Evolutionary conservation across 2,329 filamentous ascomycete genomes (phyloP), one percentile per base, ranked within the genome.

Genomic region (Ceratocystiopsis brevicomis): DNA sequence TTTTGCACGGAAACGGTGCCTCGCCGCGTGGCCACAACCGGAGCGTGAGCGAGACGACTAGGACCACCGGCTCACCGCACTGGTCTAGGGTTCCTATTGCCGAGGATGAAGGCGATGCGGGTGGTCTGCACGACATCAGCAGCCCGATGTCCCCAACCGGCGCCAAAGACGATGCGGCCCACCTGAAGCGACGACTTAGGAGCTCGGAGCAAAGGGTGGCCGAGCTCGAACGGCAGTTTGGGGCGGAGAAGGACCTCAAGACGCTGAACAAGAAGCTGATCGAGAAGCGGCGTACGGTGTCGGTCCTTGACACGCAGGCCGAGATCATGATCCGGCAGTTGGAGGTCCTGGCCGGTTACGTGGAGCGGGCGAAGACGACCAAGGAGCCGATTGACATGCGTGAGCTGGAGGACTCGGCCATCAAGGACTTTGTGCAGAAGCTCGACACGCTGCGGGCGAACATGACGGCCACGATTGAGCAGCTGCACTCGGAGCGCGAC

Each of bases 201-300:
- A 81, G 76, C 49, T 85, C 81, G 10, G 84, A 93, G 53, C 80
- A 88, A 56, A 74, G 79, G 47, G 85, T 95, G 43, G 76, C 83
- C 2, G 87, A 95, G 60, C 73, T 98, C 42, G 81, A 88, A 58
- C 70, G 77, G n/a, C 79, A 85, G 50, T 83, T 84, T 53, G 68
- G 62, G 40, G 70, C 68, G 3, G 74, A 77, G 49, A 75, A 75
- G 51, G 72, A 76, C 45, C 58, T 78, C 19, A 81, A 81, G 60
- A 80, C 78, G 52, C 76, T 92, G 30, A 92, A 92, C 59, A 86
- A 81, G 52, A 88, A 87, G 56, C 66, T 96, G 19, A 71, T 82
- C 34, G 87, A 96, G 60, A 96, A 96, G 65, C 73, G 90, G 46
- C 94, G 92, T 54, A 96, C 90, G 0, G 90, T 98, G 58, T 88